Evolutionary conservation across 202 grass and related monocot species (phyloP), one percentile per base, ranked within the genome.

Genomic region (Elaeis oleifera): DNA sequence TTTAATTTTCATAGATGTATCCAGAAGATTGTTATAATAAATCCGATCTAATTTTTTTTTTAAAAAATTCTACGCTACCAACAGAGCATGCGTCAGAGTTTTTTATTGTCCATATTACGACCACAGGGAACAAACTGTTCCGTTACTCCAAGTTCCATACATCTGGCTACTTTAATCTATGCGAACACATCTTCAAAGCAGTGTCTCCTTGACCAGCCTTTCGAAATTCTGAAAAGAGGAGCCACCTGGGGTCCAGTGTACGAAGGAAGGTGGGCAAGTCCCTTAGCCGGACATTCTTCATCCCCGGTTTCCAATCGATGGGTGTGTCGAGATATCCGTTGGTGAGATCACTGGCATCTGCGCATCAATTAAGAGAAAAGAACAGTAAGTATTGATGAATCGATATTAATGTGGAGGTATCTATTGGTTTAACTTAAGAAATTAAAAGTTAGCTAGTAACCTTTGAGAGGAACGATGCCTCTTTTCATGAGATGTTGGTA

Each of bases 221-320:
- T 20, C 20, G 20, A 20, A 20, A 20, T 20, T 20, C 20, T 20
- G 20, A 20, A 20, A 20, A 20, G 20, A 20, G 20, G 20, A 20
- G 20, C 20, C 20, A 20, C 20, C 20, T 3, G 22, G 49, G 5
- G 16, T 65, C 49, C 6, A 5, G 25, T 16, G 63, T 53, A 23
- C 63, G 63, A 0, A 65, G 4, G 23, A 65, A 65, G 49, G 23
- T 9, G 4, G 63, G 63, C 49, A 65, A 4, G 23, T 65, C 63
- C 48, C 11, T 26, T 6, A 65, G 63, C 23, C 63, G 23, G 22
- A 65, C 7, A 44, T 65, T 65, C 22, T 52, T 65, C 49, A 65
- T 52, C 22, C 63, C 63, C 5, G 63, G 6, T 1, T 53, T 27
- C 63, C 63, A 65, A 23, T 65, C 63, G 21, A 65, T 16, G 5